A percentile compares a stretch with the other conserved stretches of the same genome.
Evolutionary conservation across 139 green algal species (phyloP).

Genomic region (Nannochloris sp.): DNA sequence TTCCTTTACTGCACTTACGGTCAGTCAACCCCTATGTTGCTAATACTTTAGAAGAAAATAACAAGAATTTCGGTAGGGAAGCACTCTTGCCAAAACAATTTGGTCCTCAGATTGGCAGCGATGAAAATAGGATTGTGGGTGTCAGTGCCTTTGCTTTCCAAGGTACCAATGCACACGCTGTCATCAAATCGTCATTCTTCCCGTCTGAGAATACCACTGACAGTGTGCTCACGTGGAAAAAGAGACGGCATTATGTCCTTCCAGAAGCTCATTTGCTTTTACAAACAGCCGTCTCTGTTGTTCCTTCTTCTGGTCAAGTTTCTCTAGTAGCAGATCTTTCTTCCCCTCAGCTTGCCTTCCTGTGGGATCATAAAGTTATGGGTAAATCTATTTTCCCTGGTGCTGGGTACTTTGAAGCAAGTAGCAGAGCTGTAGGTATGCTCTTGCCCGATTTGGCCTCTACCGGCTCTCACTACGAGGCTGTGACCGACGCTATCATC

Average conservation of each 20-base stretch:
- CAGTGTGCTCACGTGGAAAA: background rate
- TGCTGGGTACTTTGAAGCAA: slow-evolving; percentile 32
- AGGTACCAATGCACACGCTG: slow-evolving; percentile 36
- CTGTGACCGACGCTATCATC: background rate
- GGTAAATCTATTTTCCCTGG: slow-evolving; percentile 42
- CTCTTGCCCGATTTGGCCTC: background rate
- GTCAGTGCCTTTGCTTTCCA: slow-evolving; percentile 39
- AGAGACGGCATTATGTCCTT: slow-evolving; percentile 16
- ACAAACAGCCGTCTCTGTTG: background rate
- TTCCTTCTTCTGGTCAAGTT: background rate
- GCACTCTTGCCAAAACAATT: slow-evolving; percentile 22
- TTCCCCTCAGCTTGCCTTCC: slow-evolving; percentile 39
- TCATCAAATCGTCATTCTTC: slow-evolving; percentile 10
- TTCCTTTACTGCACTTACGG: slow-evolving; percentile 53
- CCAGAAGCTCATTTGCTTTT: slow-evolving; percentile 16
- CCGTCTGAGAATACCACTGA: background rate
- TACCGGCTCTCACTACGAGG: background rate
- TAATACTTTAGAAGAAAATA: slow-evolving; percentile 32
- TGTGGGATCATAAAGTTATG: slow-evolving; percentile 66
- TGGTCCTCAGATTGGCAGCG: background rate
- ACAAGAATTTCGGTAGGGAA: background rate
- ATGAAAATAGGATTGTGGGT: slow-evolving; percentile 4
- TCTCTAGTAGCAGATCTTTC: slow-evolving; percentile 30
- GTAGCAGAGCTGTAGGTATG: background rate
- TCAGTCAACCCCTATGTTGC: slow-evolving; percentile 49